phyloP scores from a whole-genome alignment of 23 red algal genomes.

The Pyropia haitanensis region DNA sequence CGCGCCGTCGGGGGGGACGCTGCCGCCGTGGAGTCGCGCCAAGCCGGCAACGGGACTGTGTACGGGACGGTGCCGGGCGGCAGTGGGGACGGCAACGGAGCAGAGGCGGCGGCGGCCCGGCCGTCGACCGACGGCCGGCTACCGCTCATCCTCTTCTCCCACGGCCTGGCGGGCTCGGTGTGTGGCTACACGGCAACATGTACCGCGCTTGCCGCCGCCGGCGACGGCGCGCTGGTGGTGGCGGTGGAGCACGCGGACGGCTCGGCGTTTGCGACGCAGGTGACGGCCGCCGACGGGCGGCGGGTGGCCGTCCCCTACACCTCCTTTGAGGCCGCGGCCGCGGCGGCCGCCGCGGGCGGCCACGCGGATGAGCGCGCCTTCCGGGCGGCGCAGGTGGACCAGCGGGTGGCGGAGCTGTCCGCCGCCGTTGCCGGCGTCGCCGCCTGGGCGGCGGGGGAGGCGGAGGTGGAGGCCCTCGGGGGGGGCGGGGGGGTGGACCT shows the following conservation, averaged over 20 bases:
- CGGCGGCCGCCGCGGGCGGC: slow-evolving; percentile 12
- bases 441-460: neutral
- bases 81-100: no score
- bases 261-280: slow-evolving; percentile 10
- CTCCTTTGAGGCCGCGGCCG: neutral
- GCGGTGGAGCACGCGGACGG: slow-evolving; percentile 40
- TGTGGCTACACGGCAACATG: slow-evolving; percentile 18
- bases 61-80: no score
- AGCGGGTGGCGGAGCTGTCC: slow-evolving; percentile 17
- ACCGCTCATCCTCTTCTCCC: slow-evolving; percentile 37
- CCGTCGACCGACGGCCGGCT: neutral
- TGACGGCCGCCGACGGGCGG: neutral
- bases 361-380: slow-evolving; percentile 13
- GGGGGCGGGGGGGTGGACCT: slow-evolving; percentile 2
- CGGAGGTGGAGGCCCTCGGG: neutral
- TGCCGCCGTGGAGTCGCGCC: no score
- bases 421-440: slow-evolving; percentile 2
- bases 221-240: slow-evolving; percentile 13
- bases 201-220: slow-evolving; percentile 21
- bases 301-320: neutral
- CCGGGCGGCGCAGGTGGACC: slow-evolving; percentile 11
- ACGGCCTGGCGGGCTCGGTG: slow-evolving; percentile 32
- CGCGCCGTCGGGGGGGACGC: no score
- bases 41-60: no score
- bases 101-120: no score